Base-by-base conservation (phyloP, 768 basidiomycete genomes). In the Coprinopsis strossmayeri region DNA sequence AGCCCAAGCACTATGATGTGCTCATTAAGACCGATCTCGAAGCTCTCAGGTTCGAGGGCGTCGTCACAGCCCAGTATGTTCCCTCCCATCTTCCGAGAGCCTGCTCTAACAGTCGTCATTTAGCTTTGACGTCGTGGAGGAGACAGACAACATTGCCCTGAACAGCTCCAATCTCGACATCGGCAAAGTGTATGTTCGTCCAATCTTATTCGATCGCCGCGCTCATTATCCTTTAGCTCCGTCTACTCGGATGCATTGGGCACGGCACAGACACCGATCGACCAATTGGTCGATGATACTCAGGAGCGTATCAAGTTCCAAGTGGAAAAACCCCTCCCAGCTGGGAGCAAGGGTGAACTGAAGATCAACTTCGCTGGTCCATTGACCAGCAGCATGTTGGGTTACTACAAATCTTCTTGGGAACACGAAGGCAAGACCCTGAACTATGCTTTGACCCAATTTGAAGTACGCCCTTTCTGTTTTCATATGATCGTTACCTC, bases 391-490 rank as follows among this genome's bases (percentile, higher is more conserved):
- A 72, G 69, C 48, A 87, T 96, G 91, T 77, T 77, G 60, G 92
- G 91, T 23, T 91, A 92, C 64, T 92, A 92, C 69, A 77, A 77
- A 53, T 80, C 84, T 25, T 65, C 75, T 11, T 82, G 74, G 61
- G 78, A 85, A 60, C 62, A 77, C 34, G 76, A 81, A 41, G 83
- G 82, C 26, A 74, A 79, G 55, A 78, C 76, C 55, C 78, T 78
- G 59, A 70, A 76, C 51, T 87, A 88, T 60, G 75, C 85, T 24
- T 69, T 98, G 45, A 96, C 95, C 28, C 94, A 98, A 67, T 95
- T 93, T 55, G 91, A 87, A 72, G 87, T 81, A 50, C 34, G 59
- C 49, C 15, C 7, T 11, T 41, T 38, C 38, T 45, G 25, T 25
- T 45, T 3, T 21, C 40, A 32, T n/a, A 24, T 34, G 43, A 10